A percentile compares a stretch with the other conserved stretches of the same genome.
These are phyloP conservation scores for Polygonum aviculare DNA, from an alignment of 148 eudicot genomes.

Conservation along the genomic window DNA sequence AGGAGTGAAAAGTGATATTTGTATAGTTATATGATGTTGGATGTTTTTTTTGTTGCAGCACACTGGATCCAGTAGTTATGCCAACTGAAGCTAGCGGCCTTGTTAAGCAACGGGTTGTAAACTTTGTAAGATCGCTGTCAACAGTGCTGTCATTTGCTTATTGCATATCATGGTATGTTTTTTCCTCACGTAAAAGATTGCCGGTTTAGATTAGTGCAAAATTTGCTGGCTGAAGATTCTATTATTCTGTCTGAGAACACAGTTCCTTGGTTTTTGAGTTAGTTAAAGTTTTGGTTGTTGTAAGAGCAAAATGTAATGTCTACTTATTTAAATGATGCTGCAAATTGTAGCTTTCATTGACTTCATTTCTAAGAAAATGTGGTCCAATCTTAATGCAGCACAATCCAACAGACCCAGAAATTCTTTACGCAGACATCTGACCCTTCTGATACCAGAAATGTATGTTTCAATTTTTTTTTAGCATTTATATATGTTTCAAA, in stretches of 20 bases:
- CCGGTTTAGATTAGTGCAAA: neutral
- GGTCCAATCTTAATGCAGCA: conserved; percentile 38
- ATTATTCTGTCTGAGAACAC: neutral
- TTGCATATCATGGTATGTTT: conserved; percentile 64
- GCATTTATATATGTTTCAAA: neutral
- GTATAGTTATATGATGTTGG: too few species aligned
- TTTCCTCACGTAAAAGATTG: neutral
- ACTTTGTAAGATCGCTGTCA: conserved; percentile 76
- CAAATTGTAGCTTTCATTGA: neutral
- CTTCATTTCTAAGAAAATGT: neutral
- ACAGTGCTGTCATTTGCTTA: conserved; percentile 81
- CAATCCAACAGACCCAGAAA: conserved; percentile 70
- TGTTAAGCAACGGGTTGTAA: conserved; percentile 71
- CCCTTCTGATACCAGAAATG: conserved; percentile 67
- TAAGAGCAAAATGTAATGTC: neutral
- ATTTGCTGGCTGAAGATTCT: neutral
- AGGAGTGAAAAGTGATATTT: neutral
- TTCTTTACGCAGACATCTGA: conserved; percentile 56
- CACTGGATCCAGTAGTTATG: conserved; percentile 63
- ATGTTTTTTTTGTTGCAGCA: conserved; percentile 31
- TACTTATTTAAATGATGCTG: conserved; percentile 10
- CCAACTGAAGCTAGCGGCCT: conserved; percentile 71
- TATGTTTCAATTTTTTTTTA: conserved; percentile 27
- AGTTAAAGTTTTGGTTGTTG: neutral
- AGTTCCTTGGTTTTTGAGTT: neutral